Evolutionary conservation across 2,329 filamentous ascomycete genomes (phyloP).

Genomic region (Graphiopsis chlorocephala): DNA sequence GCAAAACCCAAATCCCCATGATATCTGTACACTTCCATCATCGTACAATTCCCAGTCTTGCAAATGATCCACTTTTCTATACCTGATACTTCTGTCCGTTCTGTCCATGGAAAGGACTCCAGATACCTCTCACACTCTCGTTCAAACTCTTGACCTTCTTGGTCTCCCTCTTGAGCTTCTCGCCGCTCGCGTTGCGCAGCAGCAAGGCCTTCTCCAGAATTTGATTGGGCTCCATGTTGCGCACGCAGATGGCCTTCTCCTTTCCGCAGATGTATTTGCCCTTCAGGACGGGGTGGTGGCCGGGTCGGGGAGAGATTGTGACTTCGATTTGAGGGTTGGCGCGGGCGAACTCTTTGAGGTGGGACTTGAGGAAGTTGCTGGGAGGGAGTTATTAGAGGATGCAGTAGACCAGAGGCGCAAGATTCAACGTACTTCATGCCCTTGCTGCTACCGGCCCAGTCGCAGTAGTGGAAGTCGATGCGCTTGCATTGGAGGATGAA

Average conservation of each 20-base stretch:
- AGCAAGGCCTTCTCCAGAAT: slow-evolving; percentile 76
- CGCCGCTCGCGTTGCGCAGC: slow-evolving; percentile 70
- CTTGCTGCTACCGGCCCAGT: slow-evolving; percentile 87
- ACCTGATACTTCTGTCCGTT: slow-evolving; percentile 48
- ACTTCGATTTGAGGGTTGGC: slow-evolving; percentile 88
- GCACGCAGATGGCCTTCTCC: slow-evolving; percentile 81
- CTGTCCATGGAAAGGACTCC: slow-evolving; percentile 63
- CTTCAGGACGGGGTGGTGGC: slow-evolving; percentile 82
- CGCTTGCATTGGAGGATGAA: slow-evolving; percentile 98
- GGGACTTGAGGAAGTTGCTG: slow-evolving; percentile 77
- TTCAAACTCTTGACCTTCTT: slow-evolving; percentile 61
- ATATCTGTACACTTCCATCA: slow-evolving; percentile 11
- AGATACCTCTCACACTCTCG: slow-evolving; percentile 64
- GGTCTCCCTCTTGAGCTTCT: slow-evolving; percentile 62
- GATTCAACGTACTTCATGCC: slow-evolving; percentile 75
- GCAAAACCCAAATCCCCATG: slow-evolving; percentile 6
- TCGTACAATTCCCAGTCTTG: neutral
- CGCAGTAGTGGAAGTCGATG: slow-evolving; percentile 95
- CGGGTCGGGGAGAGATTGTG: slow-evolving; percentile 83
- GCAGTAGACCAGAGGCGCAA: neutral
- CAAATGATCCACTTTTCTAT: slow-evolving; percentile 29
- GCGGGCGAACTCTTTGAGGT: slow-evolving; percentile 73
- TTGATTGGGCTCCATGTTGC: slow-evolving; percentile 77
- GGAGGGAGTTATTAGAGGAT: neutral
- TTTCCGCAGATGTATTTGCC: slow-evolving; percentile 91